phyloP scores from a whole-genome alignment of 2,329 filamentous ascomycete species.

The Colletotrichum tofieldiae region DNA sequence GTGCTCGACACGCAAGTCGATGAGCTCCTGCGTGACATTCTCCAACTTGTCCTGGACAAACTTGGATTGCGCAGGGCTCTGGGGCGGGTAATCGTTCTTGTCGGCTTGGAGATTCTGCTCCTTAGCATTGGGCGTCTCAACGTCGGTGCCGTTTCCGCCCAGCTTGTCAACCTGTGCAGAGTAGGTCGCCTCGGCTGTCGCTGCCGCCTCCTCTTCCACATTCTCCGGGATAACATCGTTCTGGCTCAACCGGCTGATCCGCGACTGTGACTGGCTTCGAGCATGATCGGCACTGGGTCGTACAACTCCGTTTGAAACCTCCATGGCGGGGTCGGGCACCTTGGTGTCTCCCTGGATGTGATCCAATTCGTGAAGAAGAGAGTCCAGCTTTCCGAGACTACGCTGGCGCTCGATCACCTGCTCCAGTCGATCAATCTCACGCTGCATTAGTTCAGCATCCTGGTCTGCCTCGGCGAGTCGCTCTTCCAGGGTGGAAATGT shows the following conservation, averaged over 20 bases:
- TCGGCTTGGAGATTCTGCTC: slow-evolving; percentile 36
- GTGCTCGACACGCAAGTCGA: slow-evolving; percentile 92
- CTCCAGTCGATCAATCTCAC: slow-evolving; percentile 93
- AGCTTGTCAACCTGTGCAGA: slow-evolving; percentile 49
- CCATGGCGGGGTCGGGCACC: slow-evolving; percentile 55
- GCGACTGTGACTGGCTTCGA: slow-evolving; percentile 57
- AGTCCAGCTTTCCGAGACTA: slow-evolving; percentile 95
- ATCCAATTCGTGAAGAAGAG: slow-evolving; percentile 91
- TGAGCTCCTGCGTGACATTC: slow-evolving; percentile 89
- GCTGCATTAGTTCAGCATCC: slow-evolving; percentile 96
- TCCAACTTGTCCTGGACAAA: slow-evolving; percentile 96
- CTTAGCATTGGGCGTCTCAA: slow-evolving; percentile 29
- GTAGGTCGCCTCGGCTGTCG: slow-evolving; percentile 28
- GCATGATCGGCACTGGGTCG: slow-evolving; percentile 67
- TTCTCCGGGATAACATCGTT: slow-evolving; percentile 70
- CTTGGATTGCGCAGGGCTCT: slow-evolving; percentile 84
- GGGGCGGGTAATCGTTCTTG: slow-evolving; percentile 62
- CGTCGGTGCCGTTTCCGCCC: not conserved
- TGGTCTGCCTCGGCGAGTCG: slow-evolving; percentile 96
- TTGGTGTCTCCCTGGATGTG: slow-evolving; percentile 76
- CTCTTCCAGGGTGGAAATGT: slow-evolving; percentile 97
- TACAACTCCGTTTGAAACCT: slow-evolving; percentile 57
- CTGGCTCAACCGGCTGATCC: slow-evolving; percentile 67
- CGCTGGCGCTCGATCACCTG: slow-evolving; percentile 96
- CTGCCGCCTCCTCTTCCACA: slow-evolving; percentile 57